Evolutionary conservation across 257 asterid genomes (phyloP).

Genomic region (Jaltomata sinuosa): DNA sequence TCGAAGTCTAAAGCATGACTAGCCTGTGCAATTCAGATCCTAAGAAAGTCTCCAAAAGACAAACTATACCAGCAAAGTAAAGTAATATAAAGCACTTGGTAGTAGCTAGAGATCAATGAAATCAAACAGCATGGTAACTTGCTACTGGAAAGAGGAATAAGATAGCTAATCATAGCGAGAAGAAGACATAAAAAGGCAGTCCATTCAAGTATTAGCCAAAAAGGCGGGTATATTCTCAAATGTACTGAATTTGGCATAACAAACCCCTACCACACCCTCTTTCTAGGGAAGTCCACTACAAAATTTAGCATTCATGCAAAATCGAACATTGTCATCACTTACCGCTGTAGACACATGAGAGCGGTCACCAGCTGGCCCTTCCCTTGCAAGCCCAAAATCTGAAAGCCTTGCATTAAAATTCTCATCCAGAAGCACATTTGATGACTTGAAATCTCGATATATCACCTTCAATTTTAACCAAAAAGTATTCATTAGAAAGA

Average conservation of each 20-base stretch:
- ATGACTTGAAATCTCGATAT: conserved; percentile 83
- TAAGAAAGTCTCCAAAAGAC: not conserved
- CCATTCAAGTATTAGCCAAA: not conserved
- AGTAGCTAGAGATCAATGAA: not conserved
- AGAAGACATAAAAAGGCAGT: not conserved
- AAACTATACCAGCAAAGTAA: not conserved
- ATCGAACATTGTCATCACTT: conserved; percentile 11
- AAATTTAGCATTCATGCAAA: not conserved
- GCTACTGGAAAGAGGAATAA: not conserved
- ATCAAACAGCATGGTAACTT: not conserved
- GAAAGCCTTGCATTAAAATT: conserved; percentile 72
- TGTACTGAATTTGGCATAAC: not conserved
- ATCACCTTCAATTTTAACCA: conserved; percentile 44
- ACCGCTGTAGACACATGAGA: conserved; percentile 93
- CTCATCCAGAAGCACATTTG: conserved; percentile 77
- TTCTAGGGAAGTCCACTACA: not conserved
- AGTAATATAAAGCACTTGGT: not conserved
- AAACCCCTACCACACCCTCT: not conserved
- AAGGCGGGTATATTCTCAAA: not conserved
- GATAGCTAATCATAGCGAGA: not conserved
- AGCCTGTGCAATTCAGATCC: not conserved
- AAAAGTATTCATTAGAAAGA: not conserved
- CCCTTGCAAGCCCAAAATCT: conserved; percentile 96
- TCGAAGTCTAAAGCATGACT: not conserved
- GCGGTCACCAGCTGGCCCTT: conserved; percentile 69